Evolutionary conservation across 106 monocot species (phyloP), one percentile per base, ranked within the genome.

Genomic region (Amphibolis antarctica): DNA sequence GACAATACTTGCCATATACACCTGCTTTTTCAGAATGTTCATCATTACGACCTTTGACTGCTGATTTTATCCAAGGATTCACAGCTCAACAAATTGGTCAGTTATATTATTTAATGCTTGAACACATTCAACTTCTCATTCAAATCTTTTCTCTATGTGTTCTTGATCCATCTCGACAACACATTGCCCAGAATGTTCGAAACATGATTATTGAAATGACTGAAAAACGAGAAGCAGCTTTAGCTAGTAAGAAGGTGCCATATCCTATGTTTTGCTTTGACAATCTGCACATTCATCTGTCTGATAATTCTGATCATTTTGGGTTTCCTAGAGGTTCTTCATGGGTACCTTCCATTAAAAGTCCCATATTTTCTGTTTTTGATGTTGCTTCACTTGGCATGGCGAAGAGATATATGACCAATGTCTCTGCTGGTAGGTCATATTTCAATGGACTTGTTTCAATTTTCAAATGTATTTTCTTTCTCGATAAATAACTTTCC

Each of bases 81-180:
- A 89, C 78, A 30, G 66, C 69, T 63, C 51, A 80, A 27, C 94
- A 96, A 67, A 59, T 96, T 43, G 84, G 86, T 11, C 89, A 86
- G 69, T 45, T 96, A 25, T 72, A 84, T 70, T 81, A 76, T 65
- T 67, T 90, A 59, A 62, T 96, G 53, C 72, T 86, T 50, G 94
- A 96, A 69, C 94, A 96, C 71, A 81, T 86, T 71, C 94, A 96
- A 46, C 79, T 96, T 68, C 82, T 96, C 66, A 74, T 96, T 52
- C 94, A 96, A 68, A 47, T 82, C 2, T 86, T 84, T 48, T 96
- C 89, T 55, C 54, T 86, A 48, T 79, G 66, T 76, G 74, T 82
- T 64, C 82, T 86, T 64, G 94, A 96, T 81, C 82, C 84, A 68
- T 71, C 77, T 21, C 69, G 73, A 59, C 86, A 90, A 49, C 66